Conservation (phyloP, 345 rosid species). For the Diplotaxis tenuifolia region DNA sequence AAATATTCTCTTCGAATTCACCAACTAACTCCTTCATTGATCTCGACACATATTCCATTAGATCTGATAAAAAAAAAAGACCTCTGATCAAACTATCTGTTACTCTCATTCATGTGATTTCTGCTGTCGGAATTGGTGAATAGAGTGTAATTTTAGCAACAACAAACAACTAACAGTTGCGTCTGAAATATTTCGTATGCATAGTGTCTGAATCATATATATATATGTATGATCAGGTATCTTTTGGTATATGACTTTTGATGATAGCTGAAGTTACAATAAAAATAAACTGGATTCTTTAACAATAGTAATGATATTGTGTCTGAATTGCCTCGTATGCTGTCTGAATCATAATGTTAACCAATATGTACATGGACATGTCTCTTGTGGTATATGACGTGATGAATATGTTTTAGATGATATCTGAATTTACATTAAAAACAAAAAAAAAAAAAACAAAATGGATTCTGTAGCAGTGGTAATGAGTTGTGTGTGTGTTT, state of each 20-base stretch:
- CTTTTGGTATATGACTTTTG: neutral
- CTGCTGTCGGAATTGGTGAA: conserved; percentile 5
- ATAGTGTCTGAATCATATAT: neutral
- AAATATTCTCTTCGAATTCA: conserved; percentile 15
- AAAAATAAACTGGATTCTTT: neutral
- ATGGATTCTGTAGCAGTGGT: neutral
- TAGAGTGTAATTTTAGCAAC: neutral
- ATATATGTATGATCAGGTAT: neutral
- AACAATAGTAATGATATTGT: neutral
- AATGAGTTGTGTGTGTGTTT: neutral
- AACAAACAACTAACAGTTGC: neutral
- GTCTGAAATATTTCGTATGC: neutral
- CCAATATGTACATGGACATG: too few species aligned
- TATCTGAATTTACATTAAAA: too few species aligned
- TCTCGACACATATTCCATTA: neutral
- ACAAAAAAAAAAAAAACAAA: too few species aligned
- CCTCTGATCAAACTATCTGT: neutral
- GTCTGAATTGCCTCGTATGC: too few species aligned
- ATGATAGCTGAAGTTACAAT: neutral
- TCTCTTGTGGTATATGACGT: too few species aligned
- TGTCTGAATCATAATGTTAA: too few species aligned
- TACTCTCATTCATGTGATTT: conserved; percentile 9
- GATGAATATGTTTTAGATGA: too few species aligned
- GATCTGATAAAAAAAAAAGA: conserved; percentile 3
- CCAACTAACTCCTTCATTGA: neutral